These are phyloP conservation scores for Wallacemonas sp. DNA, from an alignment of 208 protist species.

Conservation along the genomic window DNA sequence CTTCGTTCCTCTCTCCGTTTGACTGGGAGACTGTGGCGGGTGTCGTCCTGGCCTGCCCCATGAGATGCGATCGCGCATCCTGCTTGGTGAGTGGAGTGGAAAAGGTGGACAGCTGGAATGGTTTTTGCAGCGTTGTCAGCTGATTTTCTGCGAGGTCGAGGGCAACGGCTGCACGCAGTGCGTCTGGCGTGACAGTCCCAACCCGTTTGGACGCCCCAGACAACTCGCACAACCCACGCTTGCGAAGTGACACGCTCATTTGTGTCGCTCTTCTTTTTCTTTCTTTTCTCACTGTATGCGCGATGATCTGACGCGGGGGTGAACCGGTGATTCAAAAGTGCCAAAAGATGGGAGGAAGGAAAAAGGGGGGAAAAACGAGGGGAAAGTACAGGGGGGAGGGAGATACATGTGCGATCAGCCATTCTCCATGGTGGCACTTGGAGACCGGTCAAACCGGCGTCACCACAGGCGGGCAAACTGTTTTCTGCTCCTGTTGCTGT, in stretches of 20 bases:
- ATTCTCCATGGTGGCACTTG: too few relatives aligned
- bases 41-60: background rate
- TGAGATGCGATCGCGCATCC: background rate
- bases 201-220: slow-evolving; percentile 7
- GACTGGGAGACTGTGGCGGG: too few relatives aligned
- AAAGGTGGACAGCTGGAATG: slow-evolving; percentile 18
- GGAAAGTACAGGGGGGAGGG: too few relatives aligned
- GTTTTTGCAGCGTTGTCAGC: slow-evolving; percentile 26
- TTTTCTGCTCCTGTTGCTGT: too few relatives aligned
- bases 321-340: too few relatives aligned
- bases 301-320: too few relatives aligned
- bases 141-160: slow-evolving; percentile 33
- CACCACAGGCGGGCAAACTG: too few relatives aligned
- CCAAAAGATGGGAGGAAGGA: too few relatives aligned
- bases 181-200: slow-evolving; percentile 18
- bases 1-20: too few relatives aligned
- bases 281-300: background rate
- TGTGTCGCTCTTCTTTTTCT: background rate
- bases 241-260: slow-evolving; percentile 15
- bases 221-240: slow-evolving; percentile 7
- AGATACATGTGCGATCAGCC: too few relatives aligned
- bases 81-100: slow-evolving; percentile 5
- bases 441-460: too few relatives aligned
- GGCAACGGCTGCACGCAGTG: slow-evolving; percentile 11
- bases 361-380: too few relatives aligned